Base-by-base conservation (phyloP, 2,329 filamentous ascomycete species). In the Cyclaneusma minus region DNA sequence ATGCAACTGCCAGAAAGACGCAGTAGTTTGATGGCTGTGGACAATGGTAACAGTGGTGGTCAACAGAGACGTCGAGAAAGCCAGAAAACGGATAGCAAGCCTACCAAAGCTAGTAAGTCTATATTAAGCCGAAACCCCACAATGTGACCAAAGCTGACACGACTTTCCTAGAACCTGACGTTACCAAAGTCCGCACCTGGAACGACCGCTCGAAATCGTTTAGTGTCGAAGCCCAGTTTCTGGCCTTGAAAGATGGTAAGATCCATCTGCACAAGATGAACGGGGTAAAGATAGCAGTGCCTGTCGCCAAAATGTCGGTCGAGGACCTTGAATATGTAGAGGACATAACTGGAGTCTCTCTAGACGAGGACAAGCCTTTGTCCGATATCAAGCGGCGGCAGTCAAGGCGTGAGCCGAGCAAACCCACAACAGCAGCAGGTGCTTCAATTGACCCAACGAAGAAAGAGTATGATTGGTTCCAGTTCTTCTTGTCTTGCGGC, bases 231-330 rank as follows among this genome's bases (percentile, higher is more conserved):
- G 89, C 89, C 10, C 83, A 98, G 48, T 98, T 95, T 45, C 70
- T 98, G 27, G 87, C 84, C 15, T 65, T 95, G 27, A 83, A 83
- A 49, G 89, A 95, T 47, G 83, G 85, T 36, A 95, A 95, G 53
- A 91, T 98, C 38, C 91, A 98, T 52, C 62, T 98, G 13, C 89
- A 98, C 60, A 98, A 98, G 58, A 67, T 83, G 54, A 98, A 98
- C 47, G 89, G 89, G 19, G 84, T 98, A 42, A 95, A 95, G 54
- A 98, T 98, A 51, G 89, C 89, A 6, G 89, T 98, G 4, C 89
- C 89, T 3, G 71, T 95, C 15, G 62, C 72, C 20, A 98, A 98
- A 50, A 98, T 98, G 89, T 91, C 87, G 1, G 64, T 84, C 21
- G 80, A 87, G 44, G 89, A 98, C 52, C 62, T 98, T 20, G 87